Percentiles rank a stretch among this genome's conserved stretches.
These are phyloP conservation scores for Cystobasidiopsis lactophilus DNA, from an alignment of 768 basidiomycete genomes.

Conservation along the genomic window DNA sequence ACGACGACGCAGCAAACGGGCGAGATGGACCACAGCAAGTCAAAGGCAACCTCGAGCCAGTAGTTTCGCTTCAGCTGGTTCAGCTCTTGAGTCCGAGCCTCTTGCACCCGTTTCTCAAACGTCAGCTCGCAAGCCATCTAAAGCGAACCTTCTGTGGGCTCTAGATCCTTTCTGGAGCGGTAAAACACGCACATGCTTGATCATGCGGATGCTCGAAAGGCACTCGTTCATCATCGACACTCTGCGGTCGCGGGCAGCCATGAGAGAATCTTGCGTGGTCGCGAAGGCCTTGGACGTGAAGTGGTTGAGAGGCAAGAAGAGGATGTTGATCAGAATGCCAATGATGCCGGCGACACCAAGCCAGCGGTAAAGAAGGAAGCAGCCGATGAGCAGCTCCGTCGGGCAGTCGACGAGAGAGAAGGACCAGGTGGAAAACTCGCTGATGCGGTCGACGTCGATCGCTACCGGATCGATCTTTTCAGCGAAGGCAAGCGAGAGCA, in stretches of 20 bases:
- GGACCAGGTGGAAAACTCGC: conserved; percentile 12
- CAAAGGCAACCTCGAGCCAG: conserved; percentile 16
- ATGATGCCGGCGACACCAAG: conserved; percentile 18
- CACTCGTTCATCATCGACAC: conserved; percentile 22
- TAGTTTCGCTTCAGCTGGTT: conserved; percentile 13
- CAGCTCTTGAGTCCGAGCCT: conserved; percentile 15
- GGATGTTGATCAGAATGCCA: conserved; percentile 17
- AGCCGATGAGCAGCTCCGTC: conserved; percentile 13
- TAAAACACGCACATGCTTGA: conserved; percentile 12
- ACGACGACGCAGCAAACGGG: conserved; percentile 22
- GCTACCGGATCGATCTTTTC: conserved; percentile 17
- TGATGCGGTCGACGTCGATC: conserved; percentile 11
- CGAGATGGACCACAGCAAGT: conserved; percentile 16
- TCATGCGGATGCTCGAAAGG: conserved; percentile 23
- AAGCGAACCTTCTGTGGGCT: neutral
- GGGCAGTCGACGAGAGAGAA: conserved; percentile 13
- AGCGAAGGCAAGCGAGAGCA: no score
- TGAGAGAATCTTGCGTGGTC: conserved; percentile 21
- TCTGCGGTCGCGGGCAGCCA: conserved; percentile 20
- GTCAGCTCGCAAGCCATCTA: conserved; percentile 9
- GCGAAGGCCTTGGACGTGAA: conserved; percentile 17
- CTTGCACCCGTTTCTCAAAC: conserved; percentile 15
- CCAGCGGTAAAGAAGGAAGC: conserved; percentile 16
- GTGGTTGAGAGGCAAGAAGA: conserved; percentile 21
- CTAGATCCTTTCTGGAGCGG: neutral